Evolutionary conservation across 164 flowering plant genomes (phyloP).

Genomic region (Aristolochia fimbriata): DNA sequence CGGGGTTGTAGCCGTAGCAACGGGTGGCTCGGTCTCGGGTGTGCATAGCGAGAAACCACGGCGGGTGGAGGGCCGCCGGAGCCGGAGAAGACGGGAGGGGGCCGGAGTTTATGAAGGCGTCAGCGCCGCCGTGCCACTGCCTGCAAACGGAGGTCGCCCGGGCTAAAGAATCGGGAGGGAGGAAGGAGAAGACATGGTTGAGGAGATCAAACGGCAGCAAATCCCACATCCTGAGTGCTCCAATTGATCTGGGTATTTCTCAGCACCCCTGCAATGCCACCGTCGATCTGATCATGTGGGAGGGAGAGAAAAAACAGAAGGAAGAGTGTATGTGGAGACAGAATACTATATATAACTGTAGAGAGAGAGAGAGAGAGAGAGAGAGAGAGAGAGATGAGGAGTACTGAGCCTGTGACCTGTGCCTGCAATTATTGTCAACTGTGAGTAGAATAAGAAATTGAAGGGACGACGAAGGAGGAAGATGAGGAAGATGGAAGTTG

Average conservation of each 20-base stretch:
- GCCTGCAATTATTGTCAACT: not conserved
- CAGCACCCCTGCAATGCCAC: too few species aligned
- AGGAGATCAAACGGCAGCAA: slow-evolving; percentile 48
- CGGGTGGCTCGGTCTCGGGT: slow-evolving; percentile 13
- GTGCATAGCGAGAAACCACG: slow-evolving; percentile 53
- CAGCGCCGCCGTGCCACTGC: slow-evolving; percentile 38
- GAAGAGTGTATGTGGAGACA: too few species aligned
- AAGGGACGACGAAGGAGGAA: not conserved
- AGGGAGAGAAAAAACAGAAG: too few species aligned
- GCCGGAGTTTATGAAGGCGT: too few species aligned
- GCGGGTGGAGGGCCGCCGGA: slow-evolving; percentile 9
- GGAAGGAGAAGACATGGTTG: slow-evolving; percentile 50
- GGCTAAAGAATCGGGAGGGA: slow-evolving; percentile 52
- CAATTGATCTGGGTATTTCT: too few species aligned
- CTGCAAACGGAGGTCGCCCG: slow-evolving; percentile 37
- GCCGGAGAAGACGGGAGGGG: too few species aligned
- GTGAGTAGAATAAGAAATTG: not conserved
- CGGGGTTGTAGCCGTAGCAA: slow-evolving; percentile 37
- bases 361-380: too few species aligned
- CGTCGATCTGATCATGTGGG: too few species aligned
- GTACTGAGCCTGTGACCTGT: not conserved
- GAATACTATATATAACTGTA: too few species aligned
- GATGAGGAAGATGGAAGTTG: not conserved
- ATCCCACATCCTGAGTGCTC: slow-evolving; percentile 36
- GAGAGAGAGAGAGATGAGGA: not conserved